These are phyloP conservation scores for Colletotrichum noveboracense DNA, from an alignment of 2,329 filamentous ascomycete genomes.

Conservation along the genomic window DNA sequence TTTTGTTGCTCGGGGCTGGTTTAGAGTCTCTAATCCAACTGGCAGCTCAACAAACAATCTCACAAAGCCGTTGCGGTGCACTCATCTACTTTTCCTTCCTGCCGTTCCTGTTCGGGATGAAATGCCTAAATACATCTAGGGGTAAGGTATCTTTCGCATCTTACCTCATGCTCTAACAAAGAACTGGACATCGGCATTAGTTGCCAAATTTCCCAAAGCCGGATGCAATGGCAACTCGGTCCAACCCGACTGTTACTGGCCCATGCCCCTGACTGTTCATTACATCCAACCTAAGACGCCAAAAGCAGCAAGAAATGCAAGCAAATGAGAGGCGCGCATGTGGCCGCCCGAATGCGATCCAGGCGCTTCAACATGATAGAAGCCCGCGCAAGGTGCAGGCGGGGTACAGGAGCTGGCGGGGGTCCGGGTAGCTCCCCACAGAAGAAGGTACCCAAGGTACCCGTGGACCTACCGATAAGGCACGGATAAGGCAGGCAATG, in stretches of 20 bases:
- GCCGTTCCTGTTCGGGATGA: neutral
- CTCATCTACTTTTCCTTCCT: neutral
- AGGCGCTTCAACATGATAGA: neutral
- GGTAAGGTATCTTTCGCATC: neutral
- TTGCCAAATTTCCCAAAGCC: neutral
- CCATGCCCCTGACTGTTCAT: neutral
- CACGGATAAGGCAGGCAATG: neutral
- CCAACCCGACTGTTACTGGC: neutral
- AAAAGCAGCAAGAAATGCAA: neutral
- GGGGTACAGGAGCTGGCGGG: constrained; percentile 14
- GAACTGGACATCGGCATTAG: neutral
- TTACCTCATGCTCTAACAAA: neutral
- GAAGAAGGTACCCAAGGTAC: neutral
- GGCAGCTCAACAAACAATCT: neutral
- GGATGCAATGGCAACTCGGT: neutral
- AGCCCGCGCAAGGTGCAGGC: neutral
- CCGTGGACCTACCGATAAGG: neutral
- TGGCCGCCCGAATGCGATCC: neutral
- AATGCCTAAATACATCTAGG: neutral
- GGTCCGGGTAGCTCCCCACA: constrained; percentile 16
- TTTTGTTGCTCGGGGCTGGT: neutral
- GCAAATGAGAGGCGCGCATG: neutral
- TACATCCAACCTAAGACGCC: neutral
- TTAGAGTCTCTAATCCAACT: neutral
- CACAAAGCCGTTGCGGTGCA: neutral